Percentiles rank a stretch among this genome's conserved stretches.
Evolutionary conservation across 2,329 filamentous ascomycete genomes (phyloP).

Genomic region (Apiospora sp.): DNA sequence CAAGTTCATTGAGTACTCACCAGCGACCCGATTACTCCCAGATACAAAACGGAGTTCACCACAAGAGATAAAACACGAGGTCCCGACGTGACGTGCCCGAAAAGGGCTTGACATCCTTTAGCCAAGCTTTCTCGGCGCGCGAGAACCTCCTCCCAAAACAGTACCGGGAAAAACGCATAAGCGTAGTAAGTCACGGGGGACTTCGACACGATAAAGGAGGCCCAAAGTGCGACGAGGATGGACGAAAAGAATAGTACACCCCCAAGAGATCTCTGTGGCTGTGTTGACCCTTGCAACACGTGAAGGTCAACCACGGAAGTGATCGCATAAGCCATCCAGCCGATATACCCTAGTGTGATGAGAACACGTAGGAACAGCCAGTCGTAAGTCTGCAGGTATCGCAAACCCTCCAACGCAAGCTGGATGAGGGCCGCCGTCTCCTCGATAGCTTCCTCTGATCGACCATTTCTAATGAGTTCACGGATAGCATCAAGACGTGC

Average conservation of each 20-base stretch:
- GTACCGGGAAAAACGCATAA: conserved; percentile 90
- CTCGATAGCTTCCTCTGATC: conserved; percentile 79
- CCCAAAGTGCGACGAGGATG: conserved; percentile 76
- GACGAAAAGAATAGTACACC: conserved; percentile 77
- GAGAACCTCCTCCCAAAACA: conserved; percentile 97
- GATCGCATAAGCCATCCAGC: conserved; percentile 93
- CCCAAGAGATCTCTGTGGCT: conserved; percentile 67
- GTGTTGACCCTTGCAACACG: conserved; percentile 75
- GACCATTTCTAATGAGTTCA: conserved; percentile 68
- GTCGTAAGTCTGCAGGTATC: conserved; percentile 97
- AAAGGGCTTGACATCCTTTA: conserved; percentile 72
- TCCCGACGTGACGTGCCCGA: conserved; percentile 71
- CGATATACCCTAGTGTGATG: conserved; percentile 89
- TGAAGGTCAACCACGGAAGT: conserved; percentile 89
- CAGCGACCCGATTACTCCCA: conserved; percentile 81
- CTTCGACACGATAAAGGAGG: conserved; percentile 79
- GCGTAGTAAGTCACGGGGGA: conserved; percentile 87
- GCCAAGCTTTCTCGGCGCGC: conserved; percentile 75
- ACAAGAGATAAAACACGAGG: conserved; percentile 65
- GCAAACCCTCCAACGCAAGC: conserved; percentile 79
- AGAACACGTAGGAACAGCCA: conserved; percentile 94
- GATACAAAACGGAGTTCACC: conserved; percentile 71
- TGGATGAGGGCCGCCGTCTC: conserved; percentile 80
- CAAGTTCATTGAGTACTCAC: conserved; percentile 52
- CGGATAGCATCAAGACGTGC: conserved; percentile 74